Evolutionary conservation across 2,329 filamentous ascomycete species (phyloP), one percentile per base, ranked within the genome.

Genomic region (Fusarium sp.): DNA sequence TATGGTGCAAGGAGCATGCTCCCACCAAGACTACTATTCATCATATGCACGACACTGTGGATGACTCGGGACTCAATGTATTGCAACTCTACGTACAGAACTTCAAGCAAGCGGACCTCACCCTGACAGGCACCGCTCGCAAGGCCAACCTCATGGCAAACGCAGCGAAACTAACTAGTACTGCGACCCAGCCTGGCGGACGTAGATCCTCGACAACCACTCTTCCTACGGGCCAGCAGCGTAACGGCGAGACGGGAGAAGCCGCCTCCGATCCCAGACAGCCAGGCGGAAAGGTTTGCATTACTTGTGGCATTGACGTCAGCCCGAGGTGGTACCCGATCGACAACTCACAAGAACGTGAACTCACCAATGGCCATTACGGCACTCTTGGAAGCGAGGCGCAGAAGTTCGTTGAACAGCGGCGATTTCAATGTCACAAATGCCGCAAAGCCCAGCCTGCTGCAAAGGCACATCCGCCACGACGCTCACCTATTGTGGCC

Each of bases 1-100:
- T 98, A 10, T 98, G 93, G 91, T 99, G 96, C 83, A 94, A 94
- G 77, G 92, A 96, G 55, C 96, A 99, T 78, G 81, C 86, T n/a
- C 86, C 89, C 6, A 84, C 89, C 44, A 93, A 94, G 79, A 89
- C 88, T 2, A 85, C 88, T 41, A 84, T 97, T 10, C 93, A 98
- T 79, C 87, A 85, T 13, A 93, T 98, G 84, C 87, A 92, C 67
- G 94, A 98, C 70, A 78, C 88, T 23, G 89, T 91, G 13, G 89
- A 91, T 58, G 89, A 91, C 21, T 84, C 84, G n/a, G 89, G 89
- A n/a, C 81, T 89, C 55, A 97, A 90, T 73, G 93, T 93, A 12
- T 82, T 99, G 51, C 94, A 98, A 78, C 85, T 97, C 26, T 99
- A 92, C 77, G 93, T 91, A 45, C 91, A 91, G 71, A 94, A 91